A percentile compares a stretch with the other conserved stretches of the same genome.
Conservation (phyloP, 2,329 filamentous ascomycete species). For the Pseudocercospora vitis region DNA sequence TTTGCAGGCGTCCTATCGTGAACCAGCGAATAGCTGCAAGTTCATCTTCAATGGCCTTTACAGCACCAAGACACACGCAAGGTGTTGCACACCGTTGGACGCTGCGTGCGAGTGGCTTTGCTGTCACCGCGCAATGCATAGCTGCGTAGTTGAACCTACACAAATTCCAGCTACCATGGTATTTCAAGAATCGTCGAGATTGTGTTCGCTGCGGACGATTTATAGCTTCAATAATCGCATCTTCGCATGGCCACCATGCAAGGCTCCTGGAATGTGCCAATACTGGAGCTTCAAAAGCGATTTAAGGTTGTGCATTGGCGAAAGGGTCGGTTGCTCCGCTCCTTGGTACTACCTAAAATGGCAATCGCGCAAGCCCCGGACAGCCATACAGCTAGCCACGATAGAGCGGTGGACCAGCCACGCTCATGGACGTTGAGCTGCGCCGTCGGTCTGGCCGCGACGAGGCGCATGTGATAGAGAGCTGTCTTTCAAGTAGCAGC, state of each 20-base stretch:
- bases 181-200: neutral
- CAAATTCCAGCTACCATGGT: neutral
- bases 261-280: neutral
- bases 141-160: neutral
- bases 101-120: neutral
- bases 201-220: neutral
- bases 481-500: neutral
- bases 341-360: neutral
- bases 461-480: neutral
- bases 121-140: neutral
- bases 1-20: neutral
- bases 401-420: neutral
- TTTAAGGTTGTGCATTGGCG: neutral
- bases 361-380: neutral
- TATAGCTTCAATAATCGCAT: neutral
- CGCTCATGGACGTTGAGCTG: neutral
- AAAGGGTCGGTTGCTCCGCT: neutral
- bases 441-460: neutral
- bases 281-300: neutral
- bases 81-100: neutral
- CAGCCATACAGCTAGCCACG: constrained; percentile 1
- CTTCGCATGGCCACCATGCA: neutral
- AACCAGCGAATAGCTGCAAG: neutral
- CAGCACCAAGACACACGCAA: neutral
- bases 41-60: neutral